These are phyloP conservation scores for Quercus agrifolia DNA, from an alignment of 306 rosid genomes.

Conservation along the genomic window DNA sequence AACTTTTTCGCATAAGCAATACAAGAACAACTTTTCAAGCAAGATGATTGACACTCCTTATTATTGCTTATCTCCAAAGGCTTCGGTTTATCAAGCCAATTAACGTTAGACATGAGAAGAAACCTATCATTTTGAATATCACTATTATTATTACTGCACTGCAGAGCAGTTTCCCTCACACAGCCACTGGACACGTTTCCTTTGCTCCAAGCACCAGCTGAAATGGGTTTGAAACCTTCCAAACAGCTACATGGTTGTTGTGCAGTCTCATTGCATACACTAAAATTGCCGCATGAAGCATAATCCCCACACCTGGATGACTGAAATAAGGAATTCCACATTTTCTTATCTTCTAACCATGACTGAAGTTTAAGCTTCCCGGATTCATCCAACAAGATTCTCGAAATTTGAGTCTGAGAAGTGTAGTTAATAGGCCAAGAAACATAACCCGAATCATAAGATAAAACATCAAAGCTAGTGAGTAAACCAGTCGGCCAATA, in stretches of 20 bases:
- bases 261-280: neutral
- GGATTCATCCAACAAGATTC: neutral
- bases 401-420: no score
- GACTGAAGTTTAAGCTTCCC: neutral
- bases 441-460: neutral
- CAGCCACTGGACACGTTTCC: neutral
- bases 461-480: neutral
- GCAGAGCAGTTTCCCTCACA: neutral
- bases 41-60: neutral
- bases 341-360: no score
- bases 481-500: neutral
- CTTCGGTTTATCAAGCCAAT: neutral
- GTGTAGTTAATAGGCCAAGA: neutral
- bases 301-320: neutral
- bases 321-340: no score
- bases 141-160: neutral
- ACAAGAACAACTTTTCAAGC: slow-evolving; percentile 9
- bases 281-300: neutral
- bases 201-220: neutral
- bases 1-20: neutral
- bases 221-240: neutral
- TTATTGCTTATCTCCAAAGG: neutral
- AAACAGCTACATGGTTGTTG: neutral
- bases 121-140: neutral
- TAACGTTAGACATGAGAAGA: neutral